phyloP scores from a whole-genome alignment of 129 eudicot genomes.

The Flaveria sonorensis region DNA sequence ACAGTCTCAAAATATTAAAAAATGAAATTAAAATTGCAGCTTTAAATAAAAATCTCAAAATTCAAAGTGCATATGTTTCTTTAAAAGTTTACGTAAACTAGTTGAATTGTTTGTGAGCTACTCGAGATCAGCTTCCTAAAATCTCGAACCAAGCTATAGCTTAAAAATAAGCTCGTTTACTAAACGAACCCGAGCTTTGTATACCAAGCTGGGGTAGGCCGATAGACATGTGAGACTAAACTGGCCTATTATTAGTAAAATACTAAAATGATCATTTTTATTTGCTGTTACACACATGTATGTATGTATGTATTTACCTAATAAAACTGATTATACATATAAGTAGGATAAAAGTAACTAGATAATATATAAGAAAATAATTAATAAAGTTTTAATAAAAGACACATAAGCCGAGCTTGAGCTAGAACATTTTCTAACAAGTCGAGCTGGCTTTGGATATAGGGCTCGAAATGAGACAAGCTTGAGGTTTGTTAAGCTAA shows the following conservation, averaged over 20 bases:
- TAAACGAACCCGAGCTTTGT: too few relatives aligned
- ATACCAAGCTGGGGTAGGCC: too few relatives aligned
- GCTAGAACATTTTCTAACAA: neutral
- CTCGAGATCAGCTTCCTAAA: neutral
- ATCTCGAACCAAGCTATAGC: neutral
- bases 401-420: neutral
- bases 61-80: neutral
- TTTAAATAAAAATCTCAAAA: neutral
- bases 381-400: too few relatives aligned
- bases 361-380: too few relatives aligned
- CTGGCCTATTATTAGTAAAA: neutral
- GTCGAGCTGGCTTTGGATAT: neutral
- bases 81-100: neutral
- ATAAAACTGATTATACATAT: too few relatives aligned
- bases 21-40: neutral
- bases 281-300: too few relatives aligned
- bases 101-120: neutral
- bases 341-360: neutral
- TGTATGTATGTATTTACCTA: too few relatives aligned
- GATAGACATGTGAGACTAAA: neutral
- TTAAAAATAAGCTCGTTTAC: too few relatives aligned
- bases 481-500: neutral
- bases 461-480: too few relatives aligned
- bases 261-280: too few relatives aligned
- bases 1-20: slow-evolving; percentile 23